Evolutionary conservation across 257 asterid genomes (phyloP).

Genomic region (Datura wrightii): DNA sequence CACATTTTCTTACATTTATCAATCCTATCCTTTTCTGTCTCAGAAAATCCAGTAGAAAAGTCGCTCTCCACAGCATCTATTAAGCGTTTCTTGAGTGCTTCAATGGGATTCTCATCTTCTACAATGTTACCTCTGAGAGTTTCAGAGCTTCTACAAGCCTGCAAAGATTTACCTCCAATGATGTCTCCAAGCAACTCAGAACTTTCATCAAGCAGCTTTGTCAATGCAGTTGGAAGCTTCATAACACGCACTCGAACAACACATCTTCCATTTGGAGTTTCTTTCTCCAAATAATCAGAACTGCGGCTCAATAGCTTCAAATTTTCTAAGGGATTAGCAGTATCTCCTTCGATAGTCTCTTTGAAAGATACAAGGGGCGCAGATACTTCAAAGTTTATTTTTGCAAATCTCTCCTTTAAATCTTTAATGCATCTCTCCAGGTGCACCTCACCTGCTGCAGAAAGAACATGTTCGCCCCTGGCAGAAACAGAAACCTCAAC

Average conservation of each 20-base stretch:
- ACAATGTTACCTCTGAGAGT: conserved; percentile 59
- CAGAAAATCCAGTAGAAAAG: conserved; percentile 45
- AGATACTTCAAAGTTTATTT: conserved; percentile 79
- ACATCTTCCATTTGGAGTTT: conserved; percentile 86
- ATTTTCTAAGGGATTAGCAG: conserved; percentile 60
- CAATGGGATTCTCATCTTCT: conserved; percentile 75
- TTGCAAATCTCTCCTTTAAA: conserved; percentile 89
- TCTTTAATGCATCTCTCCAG: conserved; percentile 92
- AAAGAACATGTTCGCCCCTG: conserved; percentile 92
- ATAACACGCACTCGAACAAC: conserved; percentile 79
- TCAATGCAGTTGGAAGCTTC: conserved; percentile 81
- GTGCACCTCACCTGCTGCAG: conserved; percentile 99
- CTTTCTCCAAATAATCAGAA: conserved; percentile 76
- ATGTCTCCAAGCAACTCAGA: conserved; percentile 78
- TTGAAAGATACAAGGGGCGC: conserved; percentile 88
- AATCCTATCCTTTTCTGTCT: conserved; percentile 57
- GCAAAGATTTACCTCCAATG: conserved; percentile 72
- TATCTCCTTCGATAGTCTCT: conserved; percentile 88
- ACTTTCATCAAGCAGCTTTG: conserved; percentile 81
- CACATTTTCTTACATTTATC: conserved; percentile 63
- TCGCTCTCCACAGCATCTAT: conserved; percentile 75
- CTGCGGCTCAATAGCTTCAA: conserved; percentile 58
- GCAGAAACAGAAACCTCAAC: conserved; percentile 87
- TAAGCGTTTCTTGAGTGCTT: conserved; percentile 73
- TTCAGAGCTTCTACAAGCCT: conserved; percentile 68